phyloP scores from a whole-genome alignment of 2,329 filamentous ascomycete species.

The Nigrograna mackinnonii region DNA sequence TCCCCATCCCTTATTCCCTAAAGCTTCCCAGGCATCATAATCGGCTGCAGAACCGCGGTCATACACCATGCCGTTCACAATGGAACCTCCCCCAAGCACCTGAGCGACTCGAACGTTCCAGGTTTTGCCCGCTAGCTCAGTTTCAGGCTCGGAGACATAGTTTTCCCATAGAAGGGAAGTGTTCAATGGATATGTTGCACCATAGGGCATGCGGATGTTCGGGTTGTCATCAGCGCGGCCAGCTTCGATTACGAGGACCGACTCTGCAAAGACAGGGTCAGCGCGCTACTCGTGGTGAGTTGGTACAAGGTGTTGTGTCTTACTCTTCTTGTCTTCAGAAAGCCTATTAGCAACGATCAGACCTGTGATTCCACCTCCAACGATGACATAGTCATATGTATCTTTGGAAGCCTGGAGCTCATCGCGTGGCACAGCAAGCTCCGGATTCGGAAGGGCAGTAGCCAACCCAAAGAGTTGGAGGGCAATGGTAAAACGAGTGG shows the following conservation, averaged over 20 bases:
- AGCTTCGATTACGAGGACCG: constrained; percentile 32
- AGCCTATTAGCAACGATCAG: constrained; percentile 27
- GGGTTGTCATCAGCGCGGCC: constrained; percentile 24
- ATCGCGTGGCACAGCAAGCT: not conserved
- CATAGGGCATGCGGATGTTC: constrained; percentile 25
- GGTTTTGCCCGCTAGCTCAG: constrained; percentile 1
- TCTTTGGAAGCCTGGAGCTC: not conserved
- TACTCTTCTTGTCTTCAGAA: constrained; percentile 18
- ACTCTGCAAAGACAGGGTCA: constrained; percentile 14
- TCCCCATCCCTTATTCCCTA: constrained; percentile 2
- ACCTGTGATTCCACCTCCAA: constrained; percentile 31
- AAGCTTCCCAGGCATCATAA: constrained; percentile 1
- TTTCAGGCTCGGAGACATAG: constrained; percentile 2
- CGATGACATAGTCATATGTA: constrained; percentile 28
- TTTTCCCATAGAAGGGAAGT: constrained; percentile 1
- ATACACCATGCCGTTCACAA: constrained; percentile 2
- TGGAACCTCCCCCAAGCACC: constrained; percentile 1
- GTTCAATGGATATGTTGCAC: constrained; percentile 22
- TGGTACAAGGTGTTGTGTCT: no score
- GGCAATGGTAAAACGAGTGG: constrained; percentile 2
- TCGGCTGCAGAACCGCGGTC: constrained; percentile 3
- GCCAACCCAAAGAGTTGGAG: constrained; percentile 1
- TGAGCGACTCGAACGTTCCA: constrained; percentile 2
- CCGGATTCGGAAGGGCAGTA: constrained; percentile 1
- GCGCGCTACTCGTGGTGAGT: no score